phyloP scores from a whole-genome alignment of 2,329 filamentous ascomycete genomes.

The Colletotrichum plurivorum region DNA sequence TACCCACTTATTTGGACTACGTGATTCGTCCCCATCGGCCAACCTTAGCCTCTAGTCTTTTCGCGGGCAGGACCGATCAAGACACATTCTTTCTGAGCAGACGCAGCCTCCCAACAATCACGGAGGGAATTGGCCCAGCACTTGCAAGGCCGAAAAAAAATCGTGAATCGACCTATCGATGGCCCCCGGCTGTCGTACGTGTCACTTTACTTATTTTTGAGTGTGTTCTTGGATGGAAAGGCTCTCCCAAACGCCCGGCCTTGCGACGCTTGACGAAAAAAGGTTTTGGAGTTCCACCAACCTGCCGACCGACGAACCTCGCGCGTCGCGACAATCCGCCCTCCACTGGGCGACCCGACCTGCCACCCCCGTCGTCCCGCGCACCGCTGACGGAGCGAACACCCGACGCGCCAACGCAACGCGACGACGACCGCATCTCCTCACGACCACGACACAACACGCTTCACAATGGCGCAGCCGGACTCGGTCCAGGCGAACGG shows the following conservation, averaged over 20 bases:
- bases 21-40: no score
- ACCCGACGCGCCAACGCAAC: slow-evolving; percentile 22
- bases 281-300: slow-evolving; percentile 57
- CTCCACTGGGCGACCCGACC: slow-evolving; percentile 39
- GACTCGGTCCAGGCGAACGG: slow-evolving; percentile 58
- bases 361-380: slow-evolving; percentile 40
- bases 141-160: slow-evolving; percentile 35
- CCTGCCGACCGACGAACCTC: slow-evolving; percentile 41
- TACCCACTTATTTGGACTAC: no score
- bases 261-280: slow-evolving; percentile 53
- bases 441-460: slow-evolving; percentile 19
- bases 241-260: slow-evolving; percentile 50
- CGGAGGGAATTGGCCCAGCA: slow-evolving; percentile 38
- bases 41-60: slow-evolving; percentile 42
- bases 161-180: slow-evolving; percentile 31
- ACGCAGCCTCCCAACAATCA: slow-evolving; percentile 47
- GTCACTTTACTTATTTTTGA: slow-evolving; percentile 37
- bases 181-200: slow-evolving; percentile 37
- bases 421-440: slow-evolving; percentile 18
- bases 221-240: slow-evolving; percentile 44
- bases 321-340: slow-evolving; percentile 43
- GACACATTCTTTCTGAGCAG: slow-evolving; percentile 52
- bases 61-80: slow-evolving; percentile 50
- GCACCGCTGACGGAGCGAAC: slow-evolving; percentile 31
- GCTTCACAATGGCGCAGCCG: slow-evolving; percentile 58